Conservation (phyloP, 495 filamentous ascomycete genomes). For the Lasiosphaeria miniovina region DNA sequence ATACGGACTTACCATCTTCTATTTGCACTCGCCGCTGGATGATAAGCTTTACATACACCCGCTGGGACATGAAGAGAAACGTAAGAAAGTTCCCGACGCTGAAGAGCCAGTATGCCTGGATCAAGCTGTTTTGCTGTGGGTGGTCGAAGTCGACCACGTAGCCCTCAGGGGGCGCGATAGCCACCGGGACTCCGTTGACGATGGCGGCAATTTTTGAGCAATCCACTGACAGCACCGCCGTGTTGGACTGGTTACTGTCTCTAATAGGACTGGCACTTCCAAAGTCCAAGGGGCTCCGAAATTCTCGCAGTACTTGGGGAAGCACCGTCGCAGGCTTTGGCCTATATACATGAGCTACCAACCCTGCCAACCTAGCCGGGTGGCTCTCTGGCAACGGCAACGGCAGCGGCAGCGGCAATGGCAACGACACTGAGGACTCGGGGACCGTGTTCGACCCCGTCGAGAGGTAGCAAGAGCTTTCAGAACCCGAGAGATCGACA, state of each 20-base stretch:
- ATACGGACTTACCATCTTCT: slow-evolving; percentile 12
- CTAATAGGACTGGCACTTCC: not conserved
- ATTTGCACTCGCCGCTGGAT: slow-evolving; percentile 7
- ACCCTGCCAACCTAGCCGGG: too few relatives aligned
- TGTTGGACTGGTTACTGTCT: not conserved
- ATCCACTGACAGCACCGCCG: not conserved
- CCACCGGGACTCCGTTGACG: slow-evolving; percentile 14
- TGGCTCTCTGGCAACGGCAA: too few relatives aligned
- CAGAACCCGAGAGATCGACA: too few relatives aligned
- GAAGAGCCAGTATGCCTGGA: slow-evolving; percentile 17
- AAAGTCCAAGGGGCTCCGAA: too few relatives aligned
- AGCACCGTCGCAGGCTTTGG: too few relatives aligned
- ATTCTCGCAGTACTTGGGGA: too few relatives aligned
- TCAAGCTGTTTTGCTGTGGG: slow-evolving; percentile 3
- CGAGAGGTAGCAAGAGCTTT: too few relatives aligned
- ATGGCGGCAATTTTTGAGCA: not conserved
- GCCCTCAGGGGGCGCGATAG: slow-evolving; percentile 14
- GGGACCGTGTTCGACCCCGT: too few relatives aligned
- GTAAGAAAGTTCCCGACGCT: slow-evolving; percentile 9
- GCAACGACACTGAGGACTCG: too few relatives aligned
- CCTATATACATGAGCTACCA: too few relatives aligned
- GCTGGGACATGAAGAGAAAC: slow-evolving; percentile 10
- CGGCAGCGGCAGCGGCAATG: too few relatives aligned
- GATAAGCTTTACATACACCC: slow-evolving; percentile 13
- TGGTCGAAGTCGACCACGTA: slow-evolving; percentile 18